phyloP scores from a whole-genome alignment of 345 rosid species.

The Arabidopsis thaliana region DNA sequence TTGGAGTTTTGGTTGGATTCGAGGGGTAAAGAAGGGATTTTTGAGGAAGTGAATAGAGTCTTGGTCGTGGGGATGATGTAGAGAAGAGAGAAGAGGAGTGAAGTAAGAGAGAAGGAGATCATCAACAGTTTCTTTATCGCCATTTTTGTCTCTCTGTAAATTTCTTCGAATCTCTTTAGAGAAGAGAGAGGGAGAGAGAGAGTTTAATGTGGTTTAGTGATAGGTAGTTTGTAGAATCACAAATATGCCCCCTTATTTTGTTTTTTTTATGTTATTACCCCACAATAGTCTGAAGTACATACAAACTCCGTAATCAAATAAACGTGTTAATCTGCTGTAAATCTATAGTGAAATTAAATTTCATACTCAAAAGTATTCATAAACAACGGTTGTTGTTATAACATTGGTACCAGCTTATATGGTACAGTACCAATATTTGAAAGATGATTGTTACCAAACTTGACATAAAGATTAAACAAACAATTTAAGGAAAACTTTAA shows the following conservation, averaged over 20 bases:
- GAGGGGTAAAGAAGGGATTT: slow-evolving; percentile 47
- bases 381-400: not conserved
- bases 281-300: not conserved
- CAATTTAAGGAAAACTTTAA: not conserved
- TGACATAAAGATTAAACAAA: slow-evolving; percentile 28
- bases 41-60: slow-evolving; percentile 49
- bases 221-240: slow-evolving; percentile 19
- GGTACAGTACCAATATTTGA: slow-evolving; percentile 26
- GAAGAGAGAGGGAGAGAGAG: not conserved
- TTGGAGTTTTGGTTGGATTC: slow-evolving; percentile 44
- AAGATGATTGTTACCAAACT: slow-evolving; percentile 25
- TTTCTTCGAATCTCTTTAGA: slow-evolving; percentile 20
- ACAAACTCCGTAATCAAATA: not conserved
- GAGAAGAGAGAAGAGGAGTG: slow-evolving; percentile 56
- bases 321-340: not conserved
- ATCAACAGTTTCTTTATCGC: slow-evolving; percentile 53
- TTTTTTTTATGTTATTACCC: slow-evolving; percentile 4
- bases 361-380: not conserved
- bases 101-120: slow-evolving; percentile 58
- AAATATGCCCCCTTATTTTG: slow-evolving; percentile 13
- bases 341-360: not conserved
- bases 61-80: slow-evolving; percentile 57
- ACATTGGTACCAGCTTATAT: not conserved
- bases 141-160: slow-evolving; percentile 34
- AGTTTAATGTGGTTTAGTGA: slow-evolving; percentile 22